Evolutionary conservation across 2,329 filamentous ascomycete species (phyloP).

Genomic region (Penicillium rolfsii): DNA sequence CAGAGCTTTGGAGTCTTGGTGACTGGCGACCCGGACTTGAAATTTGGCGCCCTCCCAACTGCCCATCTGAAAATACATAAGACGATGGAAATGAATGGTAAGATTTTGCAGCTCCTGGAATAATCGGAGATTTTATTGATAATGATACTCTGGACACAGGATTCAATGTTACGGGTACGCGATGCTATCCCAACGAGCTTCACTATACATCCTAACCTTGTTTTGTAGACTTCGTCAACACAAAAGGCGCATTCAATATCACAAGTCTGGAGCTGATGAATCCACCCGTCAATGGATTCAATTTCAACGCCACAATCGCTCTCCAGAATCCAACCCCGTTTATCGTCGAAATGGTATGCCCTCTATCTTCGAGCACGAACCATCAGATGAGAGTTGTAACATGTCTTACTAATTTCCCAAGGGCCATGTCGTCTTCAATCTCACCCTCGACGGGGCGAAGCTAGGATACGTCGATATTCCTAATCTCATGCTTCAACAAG

Average conservation of each 20-base stretch:
- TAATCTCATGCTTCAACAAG: constrained; percentile 24
- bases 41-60: constrained; percentile 26
- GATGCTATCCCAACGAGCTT: neutral
- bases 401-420: constrained; percentile 7
- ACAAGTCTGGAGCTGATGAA: constrained; percentile 26
- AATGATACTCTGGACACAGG: constrained; percentile 14
- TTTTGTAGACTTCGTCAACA: constrained; percentile 27
- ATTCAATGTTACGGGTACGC: constrained; percentile 30
- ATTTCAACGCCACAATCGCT: constrained; percentile 33
- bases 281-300: constrained; percentile 26
- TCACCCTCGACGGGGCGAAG: constrained; percentile 24
- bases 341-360: constrained; percentile 30
- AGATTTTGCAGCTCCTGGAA: neutral
- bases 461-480: constrained; percentile 32
- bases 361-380: too few species aligned
- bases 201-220: neutral
- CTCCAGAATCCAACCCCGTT: constrained; percentile 28
- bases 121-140: neutral
- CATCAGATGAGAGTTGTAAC: neutral
- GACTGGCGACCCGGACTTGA: constrained; percentile 26
- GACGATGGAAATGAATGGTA: constrained; percentile 28
- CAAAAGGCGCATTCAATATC: constrained; percentile 27
- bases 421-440: constrained; percentile 32
- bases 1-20: constrained; percentile 24
- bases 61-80: constrained; percentile 32